A percentile compares a stretch with the other conserved stretches of the same genome.
Conservation (phyloP, 495 filamentous ascomycete species). For the Penicillium diatomitis region DNA sequence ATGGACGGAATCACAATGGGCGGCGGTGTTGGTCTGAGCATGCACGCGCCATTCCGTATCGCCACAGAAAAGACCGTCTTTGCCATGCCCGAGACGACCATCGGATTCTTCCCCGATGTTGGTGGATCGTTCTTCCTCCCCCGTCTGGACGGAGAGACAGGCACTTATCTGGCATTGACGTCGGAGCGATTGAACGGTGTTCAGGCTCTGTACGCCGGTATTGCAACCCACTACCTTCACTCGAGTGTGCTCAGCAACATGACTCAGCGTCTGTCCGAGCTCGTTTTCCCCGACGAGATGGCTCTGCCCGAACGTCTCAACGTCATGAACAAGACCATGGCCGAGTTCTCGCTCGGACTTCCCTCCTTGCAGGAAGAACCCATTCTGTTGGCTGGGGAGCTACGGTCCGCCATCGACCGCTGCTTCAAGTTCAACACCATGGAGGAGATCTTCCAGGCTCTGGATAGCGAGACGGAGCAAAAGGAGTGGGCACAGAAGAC, state of each 20-base stretch:
- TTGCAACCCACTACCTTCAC: slow-evolving; percentile 93
- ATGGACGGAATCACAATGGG: slow-evolving; percentile 99
- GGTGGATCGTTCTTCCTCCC: slow-evolving; percentile 93
- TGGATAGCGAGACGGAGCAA: slow-evolving; percentile 48
- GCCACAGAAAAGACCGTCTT: slow-evolving; percentile 92
- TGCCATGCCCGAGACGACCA: slow-evolving; percentile 96
- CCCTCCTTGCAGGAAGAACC: slow-evolving; percentile 53
- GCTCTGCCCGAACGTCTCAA: slow-evolving; percentile 48
- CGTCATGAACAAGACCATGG: slow-evolving; percentile 77
- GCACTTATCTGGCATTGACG: slow-evolving; percentile 87
- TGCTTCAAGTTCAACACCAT: slow-evolving; percentile 62
- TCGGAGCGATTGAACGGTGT: slow-evolving; percentile 70
- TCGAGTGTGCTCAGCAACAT: slow-evolving; percentile 72
- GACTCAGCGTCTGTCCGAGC: slow-evolving; percentile 77
- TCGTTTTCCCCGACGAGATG: slow-evolving; percentile 73
- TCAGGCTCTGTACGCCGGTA: slow-evolving; percentile 69
- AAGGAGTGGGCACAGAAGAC: slow-evolving; percentile 68
- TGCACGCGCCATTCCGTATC: slow-evolving; percentile 93
- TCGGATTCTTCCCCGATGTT: slow-evolving; percentile 97
- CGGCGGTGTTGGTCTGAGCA: slow-evolving; percentile 85
- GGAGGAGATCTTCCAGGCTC: slow-evolving; percentile 57
- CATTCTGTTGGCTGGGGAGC: slow-evolving; percentile 50
- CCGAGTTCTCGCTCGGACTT: slow-evolving; percentile 80
- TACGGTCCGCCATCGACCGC: slow-evolving; percentile 73
- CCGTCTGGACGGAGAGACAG: slow-evolving; percentile 69